Base-by-base conservation (phyloP, 257 asterid genomes). In the Nicotiana tomentosiformis region DNA sequence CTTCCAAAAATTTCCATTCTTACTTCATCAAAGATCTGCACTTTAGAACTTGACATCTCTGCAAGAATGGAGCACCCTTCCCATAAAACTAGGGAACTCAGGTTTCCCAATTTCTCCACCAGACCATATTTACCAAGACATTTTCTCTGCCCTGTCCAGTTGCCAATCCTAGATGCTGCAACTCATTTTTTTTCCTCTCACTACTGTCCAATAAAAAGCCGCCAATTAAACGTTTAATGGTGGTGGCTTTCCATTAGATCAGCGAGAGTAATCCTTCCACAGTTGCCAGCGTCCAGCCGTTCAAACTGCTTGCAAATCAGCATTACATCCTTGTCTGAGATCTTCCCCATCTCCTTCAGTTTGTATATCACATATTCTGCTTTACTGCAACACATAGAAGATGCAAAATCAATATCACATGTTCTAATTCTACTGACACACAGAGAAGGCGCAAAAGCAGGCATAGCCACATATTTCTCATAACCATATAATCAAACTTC, bases 321-420 rank as follows among this genome's bases (percentile, higher is more conserved):
- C 80, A 88, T 10, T 61, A 95, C 90, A 86, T 95, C 99, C 81
- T 90, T 91, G 68, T 95, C 98, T 0, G 93, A 82, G 62, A 93
- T 88, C 88, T 90, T 94, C 8, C 94, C 94, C 97, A 95, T 93
- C 83, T 93, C 95, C 91, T 95, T 95, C 29, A 95, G 94, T 89
- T 95, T 95, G 96, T 94, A 95, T 67, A 95, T 90, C 3, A 93
- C 97, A 37, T 81, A 95, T 81, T 95, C 99, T 1, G 99, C 89
- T 89, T 93, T 94, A 51, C 99, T 95, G 98, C 90, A 85, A 80
- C 29, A 87, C 7, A 49, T 2, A 56, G 17, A 77, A 69, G 55
- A 53, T 18, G 57, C 37, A 37, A 46, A 68, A 81, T 62, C 64
- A 80, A 23, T 2, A 57, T 14, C 20, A 79, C 72, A 58, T 57